Conservation (phyloP, 2,329 filamentous ascomycete species). For the Aspergillus thermomutatus region DNA sequence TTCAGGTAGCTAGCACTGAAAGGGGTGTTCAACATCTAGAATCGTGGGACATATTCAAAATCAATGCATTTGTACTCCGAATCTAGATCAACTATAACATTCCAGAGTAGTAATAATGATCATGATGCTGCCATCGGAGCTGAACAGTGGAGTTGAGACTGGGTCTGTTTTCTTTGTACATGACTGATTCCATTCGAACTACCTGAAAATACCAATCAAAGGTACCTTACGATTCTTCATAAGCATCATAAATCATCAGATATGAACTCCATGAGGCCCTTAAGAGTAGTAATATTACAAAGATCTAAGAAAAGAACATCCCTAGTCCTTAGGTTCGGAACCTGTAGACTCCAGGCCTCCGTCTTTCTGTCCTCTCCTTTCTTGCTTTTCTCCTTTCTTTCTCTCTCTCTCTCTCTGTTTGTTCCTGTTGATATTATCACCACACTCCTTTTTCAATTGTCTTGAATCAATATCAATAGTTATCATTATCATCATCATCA, state of each 20-base stretch:
- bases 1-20: neutral
- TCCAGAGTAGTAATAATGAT: neutral
- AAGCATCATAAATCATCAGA: neutral
- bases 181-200: neutral
- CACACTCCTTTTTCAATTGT: neutral
- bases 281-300: constrained; percentile 3
- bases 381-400: neutral
- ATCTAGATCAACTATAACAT: neutral
- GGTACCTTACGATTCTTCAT: neutral
- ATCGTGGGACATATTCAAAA: no score
- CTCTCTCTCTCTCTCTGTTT: constrained; percentile 1
- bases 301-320: neutral
- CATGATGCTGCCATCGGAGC: constrained; percentile 1
- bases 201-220: neutral
- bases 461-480: neutral
- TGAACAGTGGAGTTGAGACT: constrained; percentile 6
- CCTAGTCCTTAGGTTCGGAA: neutral
- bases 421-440: constrained; percentile 2
- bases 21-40: no score
- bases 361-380: neutral
- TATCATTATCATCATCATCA: neutral
- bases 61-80: neutral
- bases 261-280: neutral
- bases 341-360: neutral
- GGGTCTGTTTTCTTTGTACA: neutral